Base-by-base conservation (phyloP, 768 basidiomycete species). In the Punctularia strigosozonata region DNA sequence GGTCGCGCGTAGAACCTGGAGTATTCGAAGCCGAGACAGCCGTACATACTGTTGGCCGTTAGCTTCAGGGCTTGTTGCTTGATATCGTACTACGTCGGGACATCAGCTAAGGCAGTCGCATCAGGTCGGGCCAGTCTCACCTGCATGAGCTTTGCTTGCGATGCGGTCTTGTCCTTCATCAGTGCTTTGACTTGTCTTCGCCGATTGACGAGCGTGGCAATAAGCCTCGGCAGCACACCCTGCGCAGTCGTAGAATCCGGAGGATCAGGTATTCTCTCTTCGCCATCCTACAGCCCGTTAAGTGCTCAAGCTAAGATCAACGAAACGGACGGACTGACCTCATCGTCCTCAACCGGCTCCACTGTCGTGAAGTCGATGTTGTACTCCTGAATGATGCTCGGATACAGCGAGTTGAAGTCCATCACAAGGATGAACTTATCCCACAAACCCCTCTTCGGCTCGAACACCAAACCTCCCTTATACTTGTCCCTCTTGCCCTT, bases 11-110 rank as follows among this genome's bases (percentile, higher is more conserved):
- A 97, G 67, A 98, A 98, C 36, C 95, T 68, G 7, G 95, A 97
- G 49, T 90, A 85, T 53, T 92, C 90, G 55, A 97, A 98, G 35
- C 95, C 95, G 17, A 99, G 79, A 67, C 95, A 99, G 14, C 95
- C 95, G 58, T 99, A 99, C 95, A 98, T 99, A 68, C 88, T 92
- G 64, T 99, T 98, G 36, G 95, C 95, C 4, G 95, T 99, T 24
- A 98, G 77, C 62, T 98, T 98, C 36, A 98, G 67, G 1, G 95
- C 95, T 58, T 87, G 80, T 50, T 99, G 95, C 54, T 90, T 91
- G 63, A 98, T 95, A 51, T 99, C 91, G 52, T 82, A 98, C 87
- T 97, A 51, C 2, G 41, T 20, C 31, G 23, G 6, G 31, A 6
- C 34, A 6, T 26, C 23, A 40, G 1, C 41, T 48, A 2, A 43